Evolutionary conservation across 306 rosid genomes (phyloP).

Genomic region (Acacia melanoxylon): DNA sequence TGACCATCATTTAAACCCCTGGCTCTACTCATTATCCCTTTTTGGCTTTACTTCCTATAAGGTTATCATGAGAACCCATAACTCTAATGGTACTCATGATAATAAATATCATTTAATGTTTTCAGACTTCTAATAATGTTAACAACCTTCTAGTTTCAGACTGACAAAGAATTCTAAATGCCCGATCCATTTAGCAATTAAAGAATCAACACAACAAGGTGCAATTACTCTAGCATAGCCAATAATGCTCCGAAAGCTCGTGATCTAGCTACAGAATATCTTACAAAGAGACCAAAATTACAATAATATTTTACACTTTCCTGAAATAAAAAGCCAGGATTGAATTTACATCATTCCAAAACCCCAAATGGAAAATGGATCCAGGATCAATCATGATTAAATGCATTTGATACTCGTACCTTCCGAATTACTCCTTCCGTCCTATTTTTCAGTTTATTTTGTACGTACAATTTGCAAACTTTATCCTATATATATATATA

Average conservation of each 20-base stretch:
- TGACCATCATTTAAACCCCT: no score
- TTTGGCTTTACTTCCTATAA: no score
- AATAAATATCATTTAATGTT: no score
- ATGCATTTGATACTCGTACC: not conserved
- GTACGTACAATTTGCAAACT: no score
- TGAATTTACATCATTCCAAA: not conserved
- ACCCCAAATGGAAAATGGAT: no score
- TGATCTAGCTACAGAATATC: conserved; percentile 11
- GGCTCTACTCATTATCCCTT: no score
- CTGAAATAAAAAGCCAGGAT: not conserved
- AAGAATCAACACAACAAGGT: not conserved
- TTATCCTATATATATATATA: no score
- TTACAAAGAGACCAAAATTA: not conserved
- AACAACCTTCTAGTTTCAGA: conserved; percentile 55
- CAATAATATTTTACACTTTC: not conserved
- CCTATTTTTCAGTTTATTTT: no score
- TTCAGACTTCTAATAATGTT: conserved; percentile 55
- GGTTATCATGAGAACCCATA: no score
- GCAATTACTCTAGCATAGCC: not conserved
- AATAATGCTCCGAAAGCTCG: not conserved
- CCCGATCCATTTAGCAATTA: conserved; percentile 52
- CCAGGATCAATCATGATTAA: not conserved
- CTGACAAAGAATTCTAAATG: conserved; percentile 47
- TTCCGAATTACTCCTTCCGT: not conserved
- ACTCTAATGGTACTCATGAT: no score